Conservation (phyloP, 169 alveolate species). For the Cryptosporidium ryanae region DNA sequence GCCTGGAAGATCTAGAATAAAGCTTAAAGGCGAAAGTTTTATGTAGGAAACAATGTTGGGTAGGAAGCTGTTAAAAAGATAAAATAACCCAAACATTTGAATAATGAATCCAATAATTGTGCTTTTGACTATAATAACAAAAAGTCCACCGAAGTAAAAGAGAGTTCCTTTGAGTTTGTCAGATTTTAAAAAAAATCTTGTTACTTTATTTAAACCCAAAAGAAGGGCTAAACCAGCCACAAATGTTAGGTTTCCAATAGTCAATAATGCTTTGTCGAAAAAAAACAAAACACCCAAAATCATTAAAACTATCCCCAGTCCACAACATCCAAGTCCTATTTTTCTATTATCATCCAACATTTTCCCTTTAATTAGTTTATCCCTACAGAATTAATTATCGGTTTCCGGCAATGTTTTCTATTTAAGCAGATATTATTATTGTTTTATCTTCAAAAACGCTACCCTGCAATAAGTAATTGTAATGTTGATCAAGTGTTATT, state of each 20-base stretch:
- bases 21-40: slow-evolving; percentile 73
- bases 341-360: slow-evolving; percentile 72
- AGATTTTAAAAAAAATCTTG: slow-evolving; percentile 65
- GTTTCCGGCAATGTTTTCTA: not conserved
- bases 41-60: slow-evolving; percentile 74
- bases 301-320: slow-evolving; percentile 66
- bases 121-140: slow-evolving; percentile 57
- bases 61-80: slow-evolving; percentile 52
- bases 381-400: no score
- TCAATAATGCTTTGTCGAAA: slow-evolving; percentile 53
- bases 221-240: slow-evolving; percentile 63
- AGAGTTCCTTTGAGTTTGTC: slow-evolving; percentile 70
- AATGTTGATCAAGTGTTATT: not conserved
- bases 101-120: slow-evolving; percentile 69
- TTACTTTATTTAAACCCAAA: slow-evolving; percentile 51
- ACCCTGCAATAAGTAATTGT: not conserved
- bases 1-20: slow-evolving; percentile 71
- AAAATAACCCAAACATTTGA: slow-evolving; percentile 65
- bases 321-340: slow-evolving; percentile 67
- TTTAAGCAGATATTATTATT: not conserved
- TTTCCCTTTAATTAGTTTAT: not conserved
- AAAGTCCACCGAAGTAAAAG: slow-evolving; percentile 66
- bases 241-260: slow-evolving; percentile 63
- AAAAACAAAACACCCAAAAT: slow-evolving; percentile 49
- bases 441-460: not conserved